Percentiles rank a stretch among this genome's conserved stretches.
These are phyloP conservation scores for Trichoderma cornu-damae DNA, from an alignment of 2,329 filamentous ascomycete genomes.

Conservation along the genomic window DNA sequence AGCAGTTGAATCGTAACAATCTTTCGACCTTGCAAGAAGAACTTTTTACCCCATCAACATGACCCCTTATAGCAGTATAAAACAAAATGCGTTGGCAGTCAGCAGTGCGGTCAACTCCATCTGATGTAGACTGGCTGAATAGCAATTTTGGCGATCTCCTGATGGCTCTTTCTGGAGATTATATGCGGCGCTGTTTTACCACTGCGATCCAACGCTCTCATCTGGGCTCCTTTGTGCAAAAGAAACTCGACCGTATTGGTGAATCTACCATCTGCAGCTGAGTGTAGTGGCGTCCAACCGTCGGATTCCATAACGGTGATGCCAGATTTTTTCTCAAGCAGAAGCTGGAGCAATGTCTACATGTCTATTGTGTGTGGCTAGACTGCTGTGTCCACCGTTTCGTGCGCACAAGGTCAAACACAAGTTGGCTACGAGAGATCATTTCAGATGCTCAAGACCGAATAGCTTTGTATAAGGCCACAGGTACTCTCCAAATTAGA, in stretches of 20 bases:
- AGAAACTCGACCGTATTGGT: neutral
- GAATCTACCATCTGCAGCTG: neutral
- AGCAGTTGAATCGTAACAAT: neutral
- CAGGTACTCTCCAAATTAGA: conserved; percentile 25
- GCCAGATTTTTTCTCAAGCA: neutral
- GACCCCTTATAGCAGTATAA: neutral
- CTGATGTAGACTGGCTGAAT: neutral
- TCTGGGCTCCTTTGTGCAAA: neutral
- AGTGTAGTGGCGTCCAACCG: neutral
- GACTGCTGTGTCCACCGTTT: neutral
- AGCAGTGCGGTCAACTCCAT: neutral
- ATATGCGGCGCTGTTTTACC: neutral
- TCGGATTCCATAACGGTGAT: neutral
- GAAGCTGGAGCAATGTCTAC: neutral
- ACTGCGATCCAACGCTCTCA: neutral
- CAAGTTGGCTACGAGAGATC: neutral
- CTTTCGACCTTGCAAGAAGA: neutral
- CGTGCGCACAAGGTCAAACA: conserved; percentile 19
- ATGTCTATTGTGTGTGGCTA: neutral
- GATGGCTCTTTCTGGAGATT: neutral
- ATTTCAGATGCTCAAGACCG: conserved; percentile 32
- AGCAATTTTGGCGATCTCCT: neutral
- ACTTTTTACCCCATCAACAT: neutral
- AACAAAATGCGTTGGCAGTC: neutral
- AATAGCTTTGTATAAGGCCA: conserved; percentile 26